A percentile compares a stretch with the other conserved stretches of the same genome.
These are phyloP conservation scores for Saturnispora galanensis DNA, from an alignment of 805 yeast species.

Conservation along the genomic window DNA sequence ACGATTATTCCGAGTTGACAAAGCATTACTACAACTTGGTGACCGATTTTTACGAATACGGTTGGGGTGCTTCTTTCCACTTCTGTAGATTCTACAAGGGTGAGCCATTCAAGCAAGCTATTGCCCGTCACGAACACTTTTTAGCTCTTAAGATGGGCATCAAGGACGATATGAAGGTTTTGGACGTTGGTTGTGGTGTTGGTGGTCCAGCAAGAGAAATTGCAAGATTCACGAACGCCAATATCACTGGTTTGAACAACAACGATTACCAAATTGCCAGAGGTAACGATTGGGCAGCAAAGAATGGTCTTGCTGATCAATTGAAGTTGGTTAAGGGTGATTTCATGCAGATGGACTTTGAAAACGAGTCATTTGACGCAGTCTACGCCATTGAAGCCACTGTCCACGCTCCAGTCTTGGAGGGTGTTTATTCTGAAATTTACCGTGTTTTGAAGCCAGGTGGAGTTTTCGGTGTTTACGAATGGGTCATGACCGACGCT, in stretches of 20 bases:
- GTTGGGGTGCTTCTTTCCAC: conserved; percentile 99
- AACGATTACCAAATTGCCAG: conserved; percentile 95
- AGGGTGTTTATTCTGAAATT: conserved; percentile 92
- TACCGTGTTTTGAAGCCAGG: conserved; percentile 96
- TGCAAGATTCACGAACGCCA: conserved; percentile 78
- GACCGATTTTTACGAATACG: conserved; percentile 97
- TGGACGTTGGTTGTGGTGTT: conserved; percentile 98
- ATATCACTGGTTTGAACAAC: conserved; percentile 85
- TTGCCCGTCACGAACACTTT: conserved; percentile 95
- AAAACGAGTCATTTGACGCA: conserved; percentile 82
- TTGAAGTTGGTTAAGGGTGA: conserved; percentile 90
- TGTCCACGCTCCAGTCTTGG: conserved; percentile 92
- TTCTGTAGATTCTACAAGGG: conserved; percentile 90
- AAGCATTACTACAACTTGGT: conserved; percentile 94
- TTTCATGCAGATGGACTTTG: conserved; percentile 98
- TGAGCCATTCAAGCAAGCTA: conserved; percentile 87
- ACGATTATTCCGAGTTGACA: conserved; percentile 83
- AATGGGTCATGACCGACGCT: conserved; percentile 96
- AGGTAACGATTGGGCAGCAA: conserved; percentile 72
- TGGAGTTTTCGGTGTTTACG: conserved; percentile 95
- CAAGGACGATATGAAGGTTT: conserved; percentile 69
- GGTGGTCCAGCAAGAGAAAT: conserved; percentile 99
- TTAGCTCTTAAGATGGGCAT: conserved; percentile 81
- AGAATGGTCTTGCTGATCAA: conserved; percentile 56
- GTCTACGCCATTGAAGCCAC: conserved; percentile 99